Evolutionary conservation across 495 filamentous ascomycete species (phyloP).

Genomic region (Lophium mytilinum): DNA sequence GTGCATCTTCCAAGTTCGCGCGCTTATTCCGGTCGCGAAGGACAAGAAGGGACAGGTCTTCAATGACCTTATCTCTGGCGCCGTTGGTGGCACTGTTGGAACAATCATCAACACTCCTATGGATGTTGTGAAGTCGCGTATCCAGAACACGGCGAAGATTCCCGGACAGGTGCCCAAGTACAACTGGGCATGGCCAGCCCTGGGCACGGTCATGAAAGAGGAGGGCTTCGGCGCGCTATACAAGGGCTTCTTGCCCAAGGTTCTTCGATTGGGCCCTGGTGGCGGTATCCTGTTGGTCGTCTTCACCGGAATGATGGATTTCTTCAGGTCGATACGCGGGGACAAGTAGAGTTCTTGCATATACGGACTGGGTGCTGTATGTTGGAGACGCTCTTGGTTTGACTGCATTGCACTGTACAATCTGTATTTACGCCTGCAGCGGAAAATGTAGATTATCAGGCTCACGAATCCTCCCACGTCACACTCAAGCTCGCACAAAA

Average conservation of each 20-base stretch:
- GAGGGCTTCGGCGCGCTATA: slow-evolving; percentile 90
- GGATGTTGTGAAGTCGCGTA: slow-evolving; percentile 96
- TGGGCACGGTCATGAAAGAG: slow-evolving; percentile 80
- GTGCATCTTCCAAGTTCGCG: slow-evolving; percentile 91
- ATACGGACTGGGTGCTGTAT: no score
- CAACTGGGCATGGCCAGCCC: slow-evolving; percentile 90
- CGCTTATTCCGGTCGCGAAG: slow-evolving; percentile 65
- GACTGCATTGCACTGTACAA: no score
- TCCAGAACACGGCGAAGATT: slow-evolving; percentile 84
- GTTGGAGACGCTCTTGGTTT: no score
- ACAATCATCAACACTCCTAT: slow-evolving; percentile 94
- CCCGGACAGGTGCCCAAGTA: slow-evolving; percentile 79
- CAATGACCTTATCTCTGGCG: slow-evolving; percentile 82
- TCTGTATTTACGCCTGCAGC: no score
- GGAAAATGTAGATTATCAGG: no score
- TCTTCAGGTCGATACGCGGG: slow-evolving; percentile 56
- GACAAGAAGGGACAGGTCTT: slow-evolving; percentile 72
- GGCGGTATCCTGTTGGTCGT: slow-evolving; percentile 90
- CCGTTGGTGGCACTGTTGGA: slow-evolving; percentile 82
- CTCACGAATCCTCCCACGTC: no score
- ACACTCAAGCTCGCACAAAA: no score
- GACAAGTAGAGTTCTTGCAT: slow-evolving; percentile 7
- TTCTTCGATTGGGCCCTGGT: slow-evolving; percentile 77
- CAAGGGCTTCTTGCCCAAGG: slow-evolving; percentile 97
- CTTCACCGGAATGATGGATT: slow-evolving; percentile 89